These are phyloP conservation scores for Leccinum angustisporum DNA, from an alignment of 1,284 basidiomycete species.

Conservation along the genomic window DNA sequence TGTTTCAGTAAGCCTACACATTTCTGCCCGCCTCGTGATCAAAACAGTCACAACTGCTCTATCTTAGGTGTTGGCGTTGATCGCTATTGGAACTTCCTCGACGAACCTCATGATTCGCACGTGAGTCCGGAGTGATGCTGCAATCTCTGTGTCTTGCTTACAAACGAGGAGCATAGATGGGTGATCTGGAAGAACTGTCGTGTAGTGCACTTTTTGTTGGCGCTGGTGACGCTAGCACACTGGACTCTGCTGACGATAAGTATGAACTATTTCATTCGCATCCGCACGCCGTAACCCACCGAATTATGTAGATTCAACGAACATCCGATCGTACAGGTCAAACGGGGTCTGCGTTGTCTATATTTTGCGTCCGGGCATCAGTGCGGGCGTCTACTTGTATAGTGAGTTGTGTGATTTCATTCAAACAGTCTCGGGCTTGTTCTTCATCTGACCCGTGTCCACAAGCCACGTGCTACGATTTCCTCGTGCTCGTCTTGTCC, in stretches of 20 bases:
- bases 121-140: constrained; percentile 10
- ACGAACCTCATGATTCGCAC: constrained; percentile 32
- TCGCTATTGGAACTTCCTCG: constrained; percentile 20
- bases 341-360: constrained; percentile 9
- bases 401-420: constrained; percentile 9
- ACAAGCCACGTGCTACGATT: constrained; percentile 22
- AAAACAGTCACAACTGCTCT: background rate
- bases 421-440: background rate
- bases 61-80: constrained; percentile 5
- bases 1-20: constrained; percentile 11
- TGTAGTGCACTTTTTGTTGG: constrained; percentile 15
- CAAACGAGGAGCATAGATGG: constrained; percentile 21
- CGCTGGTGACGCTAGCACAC: constrained; percentile 20
- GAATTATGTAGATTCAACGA: background rate
- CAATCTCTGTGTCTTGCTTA: background rate
- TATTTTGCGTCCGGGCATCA: background rate
- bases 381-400: constrained; percentile 13
- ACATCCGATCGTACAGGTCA: background rate
- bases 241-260: constrained; percentile 17
- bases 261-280: constrained; percentile 5
- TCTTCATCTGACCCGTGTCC: background rate
- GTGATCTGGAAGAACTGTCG: constrained; percentile 24
- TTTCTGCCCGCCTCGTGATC: background rate
- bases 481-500: constrained; percentile 20
- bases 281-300: background rate